Percentiles rank a stretch among this genome's conserved stretches.
Conservation (phyloP, 2,329 filamentous ascomycete genomes). For the Colletotrichum tanaceti region DNA sequence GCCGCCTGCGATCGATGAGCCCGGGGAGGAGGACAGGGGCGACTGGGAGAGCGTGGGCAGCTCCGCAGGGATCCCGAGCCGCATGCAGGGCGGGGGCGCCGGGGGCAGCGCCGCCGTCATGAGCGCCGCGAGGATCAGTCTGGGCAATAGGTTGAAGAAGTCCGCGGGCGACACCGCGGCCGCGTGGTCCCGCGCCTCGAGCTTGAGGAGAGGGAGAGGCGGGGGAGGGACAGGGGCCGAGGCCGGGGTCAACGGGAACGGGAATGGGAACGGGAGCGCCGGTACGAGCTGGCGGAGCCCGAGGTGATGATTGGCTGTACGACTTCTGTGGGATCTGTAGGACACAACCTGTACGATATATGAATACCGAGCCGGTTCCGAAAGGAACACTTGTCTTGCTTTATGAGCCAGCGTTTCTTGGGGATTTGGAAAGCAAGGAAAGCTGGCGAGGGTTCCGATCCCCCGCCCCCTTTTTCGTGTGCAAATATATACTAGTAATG, state of each 20-base stretch:
- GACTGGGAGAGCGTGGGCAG: conserved; percentile 53
- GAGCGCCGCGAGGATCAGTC: conserved; percentile 58
- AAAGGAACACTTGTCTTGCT: no score
- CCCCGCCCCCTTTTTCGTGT: no score
- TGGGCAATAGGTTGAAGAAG: conserved; percentile 63
- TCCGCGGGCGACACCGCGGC: conserved; percentile 52
- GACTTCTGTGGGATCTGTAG: not conserved
- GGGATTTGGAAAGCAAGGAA: no score
- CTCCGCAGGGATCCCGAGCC: conserved; percentile 40
- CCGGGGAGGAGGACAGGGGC: conserved; percentile 49
- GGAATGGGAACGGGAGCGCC: not conserved
- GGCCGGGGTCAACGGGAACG: not conserved
- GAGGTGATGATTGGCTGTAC: conserved; percentile 10
- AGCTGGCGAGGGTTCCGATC: no score
- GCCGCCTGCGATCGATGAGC: conserved; percentile 46
- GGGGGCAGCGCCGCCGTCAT: conserved; percentile 46
- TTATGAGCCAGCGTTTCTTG: no score
- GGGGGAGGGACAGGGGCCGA: not conserved
- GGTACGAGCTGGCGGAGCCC: conserved; percentile 16
- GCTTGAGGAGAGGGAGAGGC: conserved; percentile 49
- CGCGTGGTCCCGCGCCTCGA: conserved; percentile 58
- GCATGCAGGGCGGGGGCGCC: conserved; percentile 31
- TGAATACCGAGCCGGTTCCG: no score
- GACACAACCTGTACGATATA: no score
- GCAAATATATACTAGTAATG: no score